Evolutionary conservation across 2,329 filamentous ascomycete genomes (phyloP), one percentile per base, ranked within the genome.

Genomic region (Hypoxylon sp.): DNA sequence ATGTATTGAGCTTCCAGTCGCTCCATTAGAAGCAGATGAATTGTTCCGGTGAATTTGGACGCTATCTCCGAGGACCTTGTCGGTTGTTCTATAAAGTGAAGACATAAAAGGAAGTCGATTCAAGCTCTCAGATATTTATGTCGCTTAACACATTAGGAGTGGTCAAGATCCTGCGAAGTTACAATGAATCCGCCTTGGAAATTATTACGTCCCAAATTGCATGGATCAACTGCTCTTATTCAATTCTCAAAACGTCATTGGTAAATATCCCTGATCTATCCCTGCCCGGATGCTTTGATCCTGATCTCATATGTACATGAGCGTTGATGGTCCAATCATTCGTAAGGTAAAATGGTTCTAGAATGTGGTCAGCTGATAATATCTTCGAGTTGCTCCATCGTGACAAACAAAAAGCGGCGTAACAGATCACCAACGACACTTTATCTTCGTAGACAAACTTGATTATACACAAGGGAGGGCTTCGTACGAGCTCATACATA

Each of bases 341-440:
- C n/a, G 53, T 26, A 35, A 22, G 6, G 26, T 58, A n/a, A 48
- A 67, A 59, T 9, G 44, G 11, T 63, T 67, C 51, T 53, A 35
- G 51, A 57, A 59, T 22, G 17, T 5, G 14, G 39, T 57, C 54
- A 57, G 54, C 54, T 57, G 54, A 46, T 39, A 26, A 22, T 6
- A 50, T 11, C 17, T 29, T 39, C 42, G 33, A 48, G 44, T 48
- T 11, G 33, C 26, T 35, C 39, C 17, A 19, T 9, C 13, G 35
- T 48, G 17, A 24, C 29, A 58, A 58, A 37, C 42, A 37, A 48
- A 48, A 47, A 47, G 42, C 26, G 26, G 52, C 31, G 52, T 46
- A 46, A 48, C 29, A 58, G 17, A 19, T 19, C 26, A 6, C 29
- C 44, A 33, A 10, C 42, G 4, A 33, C 17, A 22, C n/a, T 47